Evolutionary conservation across 192 early-diverging fungal species (phyloP).

Genomic region (Coemansia sp.): DNA sequence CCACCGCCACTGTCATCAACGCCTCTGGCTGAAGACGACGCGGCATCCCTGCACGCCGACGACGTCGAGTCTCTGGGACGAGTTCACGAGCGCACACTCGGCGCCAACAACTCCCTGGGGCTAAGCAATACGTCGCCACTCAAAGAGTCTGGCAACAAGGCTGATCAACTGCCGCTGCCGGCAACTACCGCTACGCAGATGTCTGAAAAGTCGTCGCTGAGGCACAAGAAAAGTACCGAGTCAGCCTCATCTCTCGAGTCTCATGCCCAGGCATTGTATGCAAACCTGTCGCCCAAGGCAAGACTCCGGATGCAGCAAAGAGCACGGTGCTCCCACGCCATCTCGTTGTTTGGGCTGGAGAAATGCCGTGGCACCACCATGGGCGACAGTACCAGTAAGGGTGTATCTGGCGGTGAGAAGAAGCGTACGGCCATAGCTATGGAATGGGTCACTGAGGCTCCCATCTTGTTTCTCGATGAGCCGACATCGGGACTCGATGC

Average conservation of each 20-base stretch:
- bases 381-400: slow-evolving; percentile 60
- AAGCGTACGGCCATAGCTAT: slow-evolving; percentile 72
- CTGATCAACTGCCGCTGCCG: slow-evolving; percentile 32
- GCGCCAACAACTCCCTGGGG: background rate
- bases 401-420: slow-evolving; percentile 69
- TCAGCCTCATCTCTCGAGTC: too few species aligned
- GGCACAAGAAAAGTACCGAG: background rate
- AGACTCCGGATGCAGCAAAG: slow-evolving; percentile 13
- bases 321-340: slow-evolving; percentile 53
- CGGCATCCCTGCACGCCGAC: background rate
- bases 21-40: too few species aligned
- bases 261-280: too few species aligned
- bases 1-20: slow-evolving; percentile 18
- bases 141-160: slow-evolving; percentile 11
- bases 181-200: slow-evolving; percentile 9
- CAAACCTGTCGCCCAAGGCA: slow-evolving; percentile 9
- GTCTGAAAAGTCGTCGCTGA: background rate
- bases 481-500: slow-evolving; percentile 68
- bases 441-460: slow-evolving; percentile 67
- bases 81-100: background rate
- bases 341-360: slow-evolving; percentile 58
- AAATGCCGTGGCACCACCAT: slow-evolving; percentile 69
- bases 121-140: background rate
- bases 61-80: background rate
- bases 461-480: slow-evolving; percentile 66